These are phyloP conservation scores for Leucocoprinus birnbaumii DNA, from an alignment of 768 basidiomycete species.

Conservation along the genomic window DNA sequence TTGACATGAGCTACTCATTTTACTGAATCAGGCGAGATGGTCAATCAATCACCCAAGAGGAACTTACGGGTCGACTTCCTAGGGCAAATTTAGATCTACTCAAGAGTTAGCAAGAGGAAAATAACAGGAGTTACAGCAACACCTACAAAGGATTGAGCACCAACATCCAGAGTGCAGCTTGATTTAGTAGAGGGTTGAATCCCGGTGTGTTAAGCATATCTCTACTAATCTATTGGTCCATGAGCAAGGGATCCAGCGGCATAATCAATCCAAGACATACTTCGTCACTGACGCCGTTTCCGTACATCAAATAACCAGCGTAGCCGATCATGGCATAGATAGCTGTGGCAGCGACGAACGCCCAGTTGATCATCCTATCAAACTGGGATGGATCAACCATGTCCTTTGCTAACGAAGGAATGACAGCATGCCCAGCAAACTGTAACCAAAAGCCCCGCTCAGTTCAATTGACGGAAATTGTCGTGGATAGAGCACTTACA, in stretches of 20 bases:
- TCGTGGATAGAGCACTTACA: conserved; percentile 40
- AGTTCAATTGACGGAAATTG: not conserved
- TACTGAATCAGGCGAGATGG: not conserved
- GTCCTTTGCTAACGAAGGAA: conserved; percentile 87
- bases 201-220: conserved; percentile 73
- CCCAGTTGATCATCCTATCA: conserved; percentile 77
- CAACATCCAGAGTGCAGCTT: conserved; percentile 80
- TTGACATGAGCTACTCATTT: conserved; percentile 65
- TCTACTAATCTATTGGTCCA: conserved; percentile 64
- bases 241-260: not conserved
- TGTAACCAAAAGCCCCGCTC: conserved; percentile 22
- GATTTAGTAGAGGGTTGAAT: conserved; percentile 70
- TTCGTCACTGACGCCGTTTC: conserved; percentile 75
- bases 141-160: conserved; percentile 74
- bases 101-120: conserved; percentile 12
- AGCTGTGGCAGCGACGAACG: conserved; percentile 74
- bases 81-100: conserved; percentile 85
- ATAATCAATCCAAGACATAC: conserved; percentile 34
- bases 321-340: conserved; percentile 69
- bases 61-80: conserved; percentile 68
- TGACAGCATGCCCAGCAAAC: conserved; percentile 91
- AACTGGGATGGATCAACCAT: conserved; percentile 85
- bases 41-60: not conserved
- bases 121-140: not conserved
- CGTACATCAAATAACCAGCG: conserved; percentile 92